Evolutionary conservation across 1,284 basidiomycete species (phyloP).

Genomic region (Tremellales sp.): DNA sequence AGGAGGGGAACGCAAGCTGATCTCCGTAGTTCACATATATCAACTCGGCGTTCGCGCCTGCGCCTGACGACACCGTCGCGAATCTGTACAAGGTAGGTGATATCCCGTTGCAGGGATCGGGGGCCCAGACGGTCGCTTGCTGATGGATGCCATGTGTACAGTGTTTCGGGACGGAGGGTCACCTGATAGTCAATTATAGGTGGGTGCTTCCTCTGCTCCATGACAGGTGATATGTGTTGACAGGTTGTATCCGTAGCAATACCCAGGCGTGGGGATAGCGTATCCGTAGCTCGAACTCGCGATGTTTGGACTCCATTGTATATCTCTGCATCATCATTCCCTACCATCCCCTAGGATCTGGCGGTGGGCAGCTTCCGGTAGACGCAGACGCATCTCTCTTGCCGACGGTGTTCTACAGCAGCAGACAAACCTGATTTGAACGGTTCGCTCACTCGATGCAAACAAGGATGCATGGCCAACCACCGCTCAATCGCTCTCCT

Average conservation of each 20-base stretch:
- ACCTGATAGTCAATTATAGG: slow-evolving; percentile 96
- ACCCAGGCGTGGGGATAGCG: slow-evolving; percentile 45
- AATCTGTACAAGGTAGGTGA: slow-evolving; percentile 65
- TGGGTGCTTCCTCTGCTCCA: slow-evolving; percentile 38
- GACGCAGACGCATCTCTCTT: too few relatives aligned
- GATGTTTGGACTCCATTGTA: too few relatives aligned
- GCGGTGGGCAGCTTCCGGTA: too few relatives aligned
- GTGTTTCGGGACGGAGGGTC: slow-evolving; percentile 89
- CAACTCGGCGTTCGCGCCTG: slow-evolving; percentile 93
- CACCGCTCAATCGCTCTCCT: slow-evolving; percentile 28
- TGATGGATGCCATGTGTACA: slow-evolving; percentile 37
- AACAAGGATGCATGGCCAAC: too few relatives aligned
- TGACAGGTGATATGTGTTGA: not conserved
- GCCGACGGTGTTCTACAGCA: too few relatives aligned
- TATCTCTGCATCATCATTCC: too few relatives aligned
- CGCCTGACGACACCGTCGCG: slow-evolving; percentile 86
- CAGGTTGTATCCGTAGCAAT: slow-evolving; percentile 18
- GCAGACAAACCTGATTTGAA: too few relatives aligned
- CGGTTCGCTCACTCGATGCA: too few relatives aligned
- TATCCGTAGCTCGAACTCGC: too few relatives aligned
- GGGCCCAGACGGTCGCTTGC: slow-evolving; percentile 1
- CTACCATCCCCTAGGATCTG: too few relatives aligned
- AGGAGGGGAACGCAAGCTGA: not conserved
- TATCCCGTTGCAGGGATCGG: not conserved
- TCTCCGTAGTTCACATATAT: slow-evolving; percentile 85